Evolutionary conservation across 768 basidiomycete genomes (phyloP).

Genomic region (Podaxis rugospora): DNA sequence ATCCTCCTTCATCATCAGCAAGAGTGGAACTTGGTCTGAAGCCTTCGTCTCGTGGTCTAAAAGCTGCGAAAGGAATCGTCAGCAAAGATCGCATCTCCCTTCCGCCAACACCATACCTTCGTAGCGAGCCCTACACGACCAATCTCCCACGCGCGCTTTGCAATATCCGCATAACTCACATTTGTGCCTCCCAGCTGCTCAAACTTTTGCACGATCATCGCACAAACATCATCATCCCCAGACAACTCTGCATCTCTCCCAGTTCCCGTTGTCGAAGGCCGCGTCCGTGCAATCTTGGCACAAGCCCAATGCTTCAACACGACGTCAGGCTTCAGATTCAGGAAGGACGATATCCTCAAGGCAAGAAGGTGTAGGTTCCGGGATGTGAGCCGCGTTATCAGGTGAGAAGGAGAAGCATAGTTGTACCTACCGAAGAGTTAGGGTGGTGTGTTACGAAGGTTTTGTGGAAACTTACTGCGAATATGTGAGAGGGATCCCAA

Average conservation of each 20-base stretch:
- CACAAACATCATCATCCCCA: constrained; percentile 77
- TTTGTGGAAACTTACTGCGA: constrained; percentile 58
- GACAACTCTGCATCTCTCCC: constrained; percentile 51
- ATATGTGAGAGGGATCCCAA: constrained; percentile 91
- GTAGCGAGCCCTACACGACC: constrained; percentile 79
- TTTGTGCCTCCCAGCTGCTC: constrained; percentile 70
- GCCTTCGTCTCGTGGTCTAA: constrained; percentile 88
- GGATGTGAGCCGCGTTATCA: constrained; percentile 79
- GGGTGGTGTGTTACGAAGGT: constrained; percentile 1
- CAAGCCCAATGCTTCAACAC: constrained; percentile 96
- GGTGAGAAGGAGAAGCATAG: constrained; percentile 72
- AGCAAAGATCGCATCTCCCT: neutral
- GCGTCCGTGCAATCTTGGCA: constrained; percentile 80
- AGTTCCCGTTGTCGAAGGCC: constrained; percentile 48
- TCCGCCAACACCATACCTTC: constrained; percentile 44
- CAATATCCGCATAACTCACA: constrained; percentile 94
- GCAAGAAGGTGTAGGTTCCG: constrained; percentile 91
- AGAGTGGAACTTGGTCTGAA: constrained; percentile 90
- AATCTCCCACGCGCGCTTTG: constrained; percentile 88
- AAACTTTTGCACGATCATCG: constrained; percentile 86
- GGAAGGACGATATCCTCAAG: constrained; percentile 81
- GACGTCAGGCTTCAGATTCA: constrained; percentile 77
- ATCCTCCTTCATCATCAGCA: constrained; percentile 94
- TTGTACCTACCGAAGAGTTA: constrained; percentile 56
- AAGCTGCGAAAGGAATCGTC: constrained; percentile 41